Percentiles rank a stretch among this genome's conserved stretches.
Evolutionary conservation across 73 alveolate species (phyloP).

Genomic region (Symbiodinium natans): DNA sequence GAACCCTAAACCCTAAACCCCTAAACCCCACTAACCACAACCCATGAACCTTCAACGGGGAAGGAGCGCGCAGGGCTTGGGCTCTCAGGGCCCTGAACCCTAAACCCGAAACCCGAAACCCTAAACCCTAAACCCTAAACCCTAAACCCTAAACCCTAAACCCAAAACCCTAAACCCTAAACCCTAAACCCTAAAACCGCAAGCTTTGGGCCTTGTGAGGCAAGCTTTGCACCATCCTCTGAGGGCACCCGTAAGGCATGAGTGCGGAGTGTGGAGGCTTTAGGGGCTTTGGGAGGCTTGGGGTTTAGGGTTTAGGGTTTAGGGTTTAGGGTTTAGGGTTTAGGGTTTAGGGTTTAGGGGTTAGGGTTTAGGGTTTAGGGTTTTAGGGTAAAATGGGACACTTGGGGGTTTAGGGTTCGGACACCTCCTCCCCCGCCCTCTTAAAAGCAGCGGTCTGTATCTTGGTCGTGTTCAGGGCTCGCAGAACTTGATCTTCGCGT

Average conservation of each 20-base stretch:
- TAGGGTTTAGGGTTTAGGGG: too few species aligned
- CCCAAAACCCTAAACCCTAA: not conserved
- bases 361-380: too few species aligned
- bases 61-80: not conserved
- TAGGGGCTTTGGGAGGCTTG: too few species aligned
- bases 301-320: too few species aligned
- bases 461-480: too few species aligned
- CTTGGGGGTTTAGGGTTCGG: too few species aligned
- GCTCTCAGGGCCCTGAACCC: not conserved
- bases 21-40: not conserved
- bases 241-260: not conserved
- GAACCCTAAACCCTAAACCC: not conserved
- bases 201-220: not conserved
- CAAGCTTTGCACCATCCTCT: not conserved
- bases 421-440: too few species aligned
- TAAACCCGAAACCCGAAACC: not conserved
- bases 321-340: too few species aligned
- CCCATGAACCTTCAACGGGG: not conserved
- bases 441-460: too few species aligned
- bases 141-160: not conserved
- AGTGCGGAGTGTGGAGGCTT: too few species aligned
- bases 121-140: not conserved
- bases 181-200: not conserved
- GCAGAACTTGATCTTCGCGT: too few species aligned
- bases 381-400: too few species aligned